Conservation (phyloP, 371 early-diverging fungal genomes). For the Apophysomyces ossiformis region DNA sequence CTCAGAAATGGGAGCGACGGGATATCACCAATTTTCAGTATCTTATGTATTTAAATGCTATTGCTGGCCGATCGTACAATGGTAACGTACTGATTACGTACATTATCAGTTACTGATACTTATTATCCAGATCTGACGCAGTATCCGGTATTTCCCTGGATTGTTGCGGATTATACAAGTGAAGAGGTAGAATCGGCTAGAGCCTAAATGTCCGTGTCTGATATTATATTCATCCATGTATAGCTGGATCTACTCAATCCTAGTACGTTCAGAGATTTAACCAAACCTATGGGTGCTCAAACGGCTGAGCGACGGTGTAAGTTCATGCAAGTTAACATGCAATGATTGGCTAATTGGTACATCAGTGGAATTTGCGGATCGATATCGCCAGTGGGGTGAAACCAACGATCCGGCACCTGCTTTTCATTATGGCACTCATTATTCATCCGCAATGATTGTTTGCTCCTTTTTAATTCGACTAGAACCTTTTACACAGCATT, state of each 20-base stretch:
- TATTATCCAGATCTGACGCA: conserved; percentile 58
- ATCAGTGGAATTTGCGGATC: conserved; percentile 58
- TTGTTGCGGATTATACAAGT: conserved; percentile 72
- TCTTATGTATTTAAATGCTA: conserved; percentile 85
- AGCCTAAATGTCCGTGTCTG: neutral
- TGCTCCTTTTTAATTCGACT: conserved; percentile 83
- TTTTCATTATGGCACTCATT: conserved; percentile 92
- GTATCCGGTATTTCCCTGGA: conserved; percentile 80
- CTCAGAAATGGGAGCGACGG: conserved; percentile 73
- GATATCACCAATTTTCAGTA: conserved; percentile 91
- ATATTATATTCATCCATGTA: conserved; percentile 2
- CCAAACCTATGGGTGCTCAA: conserved; percentile 88
- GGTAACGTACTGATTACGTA: conserved; percentile 21
- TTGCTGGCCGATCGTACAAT: conserved; percentile 78
- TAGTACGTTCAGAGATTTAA: conserved; percentile 77
- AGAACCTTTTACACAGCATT: conserved; percentile 86
- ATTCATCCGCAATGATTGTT: conserved; percentile 86
- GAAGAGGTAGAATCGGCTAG: conserved; percentile 36
- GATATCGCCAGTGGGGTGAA: conserved; percentile 73
- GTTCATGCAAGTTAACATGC: conserved; percentile 57
- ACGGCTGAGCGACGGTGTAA: conserved; percentile 65
- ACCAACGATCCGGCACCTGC: conserved; percentile 72
- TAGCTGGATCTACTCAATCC: conserved; percentile 73
- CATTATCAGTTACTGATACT: neutral
- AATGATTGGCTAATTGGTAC: conserved; percentile 26